Evolutionary conservation across 2,329 filamentous ascomycete genomes (phyloP), one percentile per base, ranked within the genome.

Genomic region (Ilyonectria robusta): DNA sequence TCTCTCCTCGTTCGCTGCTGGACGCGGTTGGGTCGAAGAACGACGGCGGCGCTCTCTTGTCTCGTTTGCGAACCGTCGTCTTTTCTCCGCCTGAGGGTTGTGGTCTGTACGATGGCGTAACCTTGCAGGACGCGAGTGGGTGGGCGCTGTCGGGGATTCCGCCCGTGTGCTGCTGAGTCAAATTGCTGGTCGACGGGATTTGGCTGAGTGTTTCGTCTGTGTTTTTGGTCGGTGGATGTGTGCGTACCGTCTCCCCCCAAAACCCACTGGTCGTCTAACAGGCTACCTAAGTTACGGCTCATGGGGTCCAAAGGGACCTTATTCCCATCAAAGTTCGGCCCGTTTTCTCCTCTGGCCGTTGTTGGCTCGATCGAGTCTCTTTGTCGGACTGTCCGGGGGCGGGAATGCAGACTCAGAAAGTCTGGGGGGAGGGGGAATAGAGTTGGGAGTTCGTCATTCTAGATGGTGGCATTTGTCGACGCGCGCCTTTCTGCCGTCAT

Each of bases 31-130:
- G 37, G 15, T 7, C 6, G 7, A 17, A 42, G n/a, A 15, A 40
- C 2, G n/a, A 42, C 17, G n/a, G 37, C 37, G 40, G 40, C 40
- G 15, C 40, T 42, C 40, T 42, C 6, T 42, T 35, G 50, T 53
- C n/a, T 35, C 29, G 29, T 53, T n/a, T 23, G 33, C 10, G 26
- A 26, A 26, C 46, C 44, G 35, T 33, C 31, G n/a, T 57, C 51
- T 47, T 58, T 29, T 44, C 17, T 26, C 29, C 26, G 31, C 23
- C 13, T 21, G 47, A 11, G 29, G 10, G 9, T 10, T 35, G 37
- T 23, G 26, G 17, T 46, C 54, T 59, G 55, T 64, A 53, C 51
- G 50, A 64, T 67, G 60, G 60, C 65, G 65, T 64, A 67, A 64
- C 56, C 50, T n/a, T 56, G 44, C 65, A 59, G 42, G 19, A 57